Base-by-base conservation (phyloP, 2,329 filamentous ascomycete genomes). In the Hysterium pulicare region DNA sequence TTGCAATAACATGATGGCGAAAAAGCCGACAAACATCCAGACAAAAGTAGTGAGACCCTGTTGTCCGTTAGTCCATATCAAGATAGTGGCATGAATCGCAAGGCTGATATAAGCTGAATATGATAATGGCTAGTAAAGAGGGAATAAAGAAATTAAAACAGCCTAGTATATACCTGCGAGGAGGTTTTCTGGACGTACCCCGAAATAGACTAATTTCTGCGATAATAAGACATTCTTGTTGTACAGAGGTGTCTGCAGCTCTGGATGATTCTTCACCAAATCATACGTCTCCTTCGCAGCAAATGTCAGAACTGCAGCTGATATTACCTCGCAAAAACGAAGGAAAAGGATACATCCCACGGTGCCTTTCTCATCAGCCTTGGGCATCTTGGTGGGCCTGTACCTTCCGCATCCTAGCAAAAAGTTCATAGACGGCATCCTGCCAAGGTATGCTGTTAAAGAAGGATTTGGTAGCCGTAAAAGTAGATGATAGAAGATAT, bases 401-500 rank as follows among this genome's bases (percentile, higher is more conserved):
- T 42, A 50, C 17, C 50, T 47, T 20, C 46, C 49, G 30, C 41
- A 53, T 8, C 44, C 45, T 11, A 42, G 30, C 3, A 55, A 41
- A 26, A 41, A 51, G 16, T 39, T 30, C 21, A 49, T 38, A 41
- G 44, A 28, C 13, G 24, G 24, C 24, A 28, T 28, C n/a, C n/a
- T n/a, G n/a, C n/a, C n/a, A n/a, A n/a, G n/a, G n/a, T n/a, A n/a
- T n/a, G n/a, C n/a, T n/a, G n/a, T n/a, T n/a, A n/a, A n/a, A n/a
- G n/a, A n/a, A n/a, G n/a, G n/a, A n/a, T n/a, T n/a, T n/a, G n/a
- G n/a, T n/a, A n/a, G n/a, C n/a, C n/a, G n/a, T n/a, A n/a, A n/a
- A n/a, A n/a, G n/a, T n/a, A n/a, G n/a, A n/a, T n/a, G n/a, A n/a
- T n/a, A n/a, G n/a, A n/a, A n/a, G n/a, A n/a, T n/a, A n/a, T n/a